A percentile compares a stretch with the other conserved stretches of the same genome.
Conservation (phyloP, 768 basidiomycete species). For the Calocera cornea region DNA sequence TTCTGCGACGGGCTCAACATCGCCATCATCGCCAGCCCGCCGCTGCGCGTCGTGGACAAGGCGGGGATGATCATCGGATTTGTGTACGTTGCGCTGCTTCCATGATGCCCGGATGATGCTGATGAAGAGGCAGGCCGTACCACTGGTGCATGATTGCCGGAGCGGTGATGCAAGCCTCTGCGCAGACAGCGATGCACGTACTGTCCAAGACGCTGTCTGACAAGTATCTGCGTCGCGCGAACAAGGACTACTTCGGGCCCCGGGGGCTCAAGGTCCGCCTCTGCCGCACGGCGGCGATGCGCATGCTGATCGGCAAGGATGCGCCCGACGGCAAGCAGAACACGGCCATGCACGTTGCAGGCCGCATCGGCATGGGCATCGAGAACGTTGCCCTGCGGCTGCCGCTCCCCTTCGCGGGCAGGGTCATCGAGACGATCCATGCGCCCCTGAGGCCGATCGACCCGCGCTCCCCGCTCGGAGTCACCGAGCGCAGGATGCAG, state of each 20-base stretch:
- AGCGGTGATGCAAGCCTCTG: neutral
- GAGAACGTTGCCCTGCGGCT: constrained; percentile 5
- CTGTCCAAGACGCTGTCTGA: constrained; percentile 10
- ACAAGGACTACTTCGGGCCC: constrained; percentile 7
- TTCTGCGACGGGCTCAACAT: constrained; percentile 10
- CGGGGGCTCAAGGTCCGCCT: constrained; percentile 8
- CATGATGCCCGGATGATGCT: neutral
- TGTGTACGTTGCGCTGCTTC: neutral
- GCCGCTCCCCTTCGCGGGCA: neutral
- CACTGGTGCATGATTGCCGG: constrained; percentile 6
- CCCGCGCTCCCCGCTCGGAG: neutral
- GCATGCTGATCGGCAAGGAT: constrained; percentile 1
- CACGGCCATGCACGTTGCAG: neutral
- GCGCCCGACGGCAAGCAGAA: neutral
- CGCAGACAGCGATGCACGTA: constrained; percentile 5
- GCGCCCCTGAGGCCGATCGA: neutral
- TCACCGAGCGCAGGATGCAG: neutral
- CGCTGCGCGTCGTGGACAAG: constrained; percentile 7
- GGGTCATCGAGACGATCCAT: neutral
- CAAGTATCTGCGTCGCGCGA: constrained; percentile 8
- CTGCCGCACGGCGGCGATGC: constrained; percentile 8
- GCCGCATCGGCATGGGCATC: neutral
- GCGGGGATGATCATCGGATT: constrained; percentile 11
- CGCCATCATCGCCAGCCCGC: constrained; percentile 7
- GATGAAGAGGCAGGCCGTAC: neutral